Evolutionary conservation across 352 stramenopile genomes (phyloP).

Genomic region (Phytophthora fragariaefolia): DNA sequence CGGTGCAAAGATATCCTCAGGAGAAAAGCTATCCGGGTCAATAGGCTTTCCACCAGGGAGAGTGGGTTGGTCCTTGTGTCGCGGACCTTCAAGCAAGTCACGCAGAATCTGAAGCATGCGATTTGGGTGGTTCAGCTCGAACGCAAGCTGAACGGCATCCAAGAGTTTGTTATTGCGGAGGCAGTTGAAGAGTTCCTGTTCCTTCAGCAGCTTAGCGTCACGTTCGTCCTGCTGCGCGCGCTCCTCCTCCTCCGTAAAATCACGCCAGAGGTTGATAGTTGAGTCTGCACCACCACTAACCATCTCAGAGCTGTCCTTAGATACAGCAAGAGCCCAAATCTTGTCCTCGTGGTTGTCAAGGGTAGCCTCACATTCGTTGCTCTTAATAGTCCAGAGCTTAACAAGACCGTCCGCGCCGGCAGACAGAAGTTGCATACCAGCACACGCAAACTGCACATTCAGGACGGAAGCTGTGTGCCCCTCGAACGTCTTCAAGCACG

Average conservation of each 20-base stretch:
- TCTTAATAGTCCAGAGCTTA: slow-evolving; percentile 98
- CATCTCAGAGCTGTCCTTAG: slow-evolving; percentile 89
- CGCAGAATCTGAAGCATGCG: slow-evolving; percentile 93
- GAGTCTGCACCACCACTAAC: slow-evolving; percentile 96
- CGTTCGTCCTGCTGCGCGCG: slow-evolving; percentile 76
- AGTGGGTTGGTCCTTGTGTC: slow-evolving; percentile 64
- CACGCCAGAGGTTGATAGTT: slow-evolving; percentile 94
- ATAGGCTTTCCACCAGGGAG: slow-evolving; percentile 43
- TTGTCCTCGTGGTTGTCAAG: slow-evolving; percentile 98
- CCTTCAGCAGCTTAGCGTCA: slow-evolving; percentile 93
- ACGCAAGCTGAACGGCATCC: slow-evolving; percentile 84
- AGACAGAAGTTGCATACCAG: slow-evolving; percentile 95
- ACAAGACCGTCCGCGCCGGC: slow-evolving; percentile 96
- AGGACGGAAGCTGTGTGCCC: slow-evolving; percentile 92
- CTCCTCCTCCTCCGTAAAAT: slow-evolving; percentile 94
- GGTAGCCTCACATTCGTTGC: slow-evolving; percentile 97
- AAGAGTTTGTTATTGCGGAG: slow-evolving; percentile 92
- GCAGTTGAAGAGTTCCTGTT: slow-evolving; percentile 96
- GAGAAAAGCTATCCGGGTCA: slow-evolving; percentile 63
- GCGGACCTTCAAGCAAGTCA: slow-evolving; percentile 80
- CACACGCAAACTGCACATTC: slow-evolving; percentile 89
- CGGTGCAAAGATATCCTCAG: slow-evolving; percentile 67
- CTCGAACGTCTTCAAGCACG: slow-evolving; percentile 97
- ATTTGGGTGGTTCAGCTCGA: slow-evolving; percentile 94
- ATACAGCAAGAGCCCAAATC: slow-evolving; percentile 96